Base-by-base conservation (phyloP, 306 rosid genomes). In the Calophaca sinica region DNA sequence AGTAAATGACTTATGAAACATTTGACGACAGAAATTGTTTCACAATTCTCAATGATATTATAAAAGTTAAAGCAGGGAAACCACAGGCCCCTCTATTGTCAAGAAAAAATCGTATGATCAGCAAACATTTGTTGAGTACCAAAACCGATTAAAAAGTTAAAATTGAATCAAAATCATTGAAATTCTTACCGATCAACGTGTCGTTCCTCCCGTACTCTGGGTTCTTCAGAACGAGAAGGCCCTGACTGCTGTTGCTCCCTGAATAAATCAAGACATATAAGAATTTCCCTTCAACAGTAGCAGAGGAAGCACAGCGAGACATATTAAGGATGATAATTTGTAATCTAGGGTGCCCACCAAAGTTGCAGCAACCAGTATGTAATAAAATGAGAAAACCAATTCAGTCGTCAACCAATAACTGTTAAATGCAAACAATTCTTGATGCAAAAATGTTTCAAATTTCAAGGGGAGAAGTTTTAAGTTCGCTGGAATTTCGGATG, bases 211-310 rank as follows among this genome's bases (percentile, higher is more conserved):
- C 96, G 90, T 14, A 20, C 89, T 86, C 96, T 87, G 3, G 99
- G 98, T 87, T 96, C 99, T 85, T 92, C 99, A 35, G 99, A 96
- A 67, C 70, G 93, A 67, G 97, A 84, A 49, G 84, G 88, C 81
- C 89, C 96, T 13, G 96, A 75, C 73, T 91, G 96, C 39, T 54
- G 76, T 90, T 89, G 98, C 69, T 96, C 99, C 91, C 99, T 96
- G 87, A 14, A 58, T 65, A 87, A 87, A 79, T 73, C 13, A 62
- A 69, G 35, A 44, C 84, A 71, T 9, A 42, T 73, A 44, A 84
- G 14, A 66, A 66, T 45, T 46, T 46, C 57, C 72, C 12, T 29
- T 66, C 41, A 45, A n/a, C 3, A 7, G 7, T 7, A 26, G 41
- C 41, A 45, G 57, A 28, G 42, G 12, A 66, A 45, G 41, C 57